phyloP scores from a whole-genome alignment of 345 rosid genomes.

The Populus pruinosa region DNA sequence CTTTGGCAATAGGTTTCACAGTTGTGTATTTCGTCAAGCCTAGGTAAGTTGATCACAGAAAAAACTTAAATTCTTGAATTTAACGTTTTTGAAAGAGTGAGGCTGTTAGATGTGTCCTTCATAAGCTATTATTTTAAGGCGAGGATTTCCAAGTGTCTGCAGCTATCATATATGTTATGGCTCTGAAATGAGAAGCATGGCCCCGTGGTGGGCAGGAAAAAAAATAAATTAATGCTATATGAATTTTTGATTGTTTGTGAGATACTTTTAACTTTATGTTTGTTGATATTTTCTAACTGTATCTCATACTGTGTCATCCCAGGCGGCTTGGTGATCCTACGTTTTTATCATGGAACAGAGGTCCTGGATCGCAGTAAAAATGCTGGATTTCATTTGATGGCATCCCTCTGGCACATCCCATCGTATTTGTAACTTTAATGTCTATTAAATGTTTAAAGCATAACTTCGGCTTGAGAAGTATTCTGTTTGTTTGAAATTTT shows the following conservation, averaged over 20 bases:
- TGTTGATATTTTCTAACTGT: not conserved
- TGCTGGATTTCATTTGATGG: not conserved
- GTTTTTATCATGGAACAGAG: conserved; percentile 93
- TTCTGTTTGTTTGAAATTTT: not conserved
- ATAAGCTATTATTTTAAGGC: not conserved
- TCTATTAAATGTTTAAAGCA: not conserved
- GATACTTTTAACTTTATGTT: not conserved
- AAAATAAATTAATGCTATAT: not conserved
- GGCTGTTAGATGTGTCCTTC: not conserved
- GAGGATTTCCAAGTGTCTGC: not conserved
- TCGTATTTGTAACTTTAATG: not conserved
- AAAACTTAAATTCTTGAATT: not conserved
- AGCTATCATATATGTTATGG: not conserved
- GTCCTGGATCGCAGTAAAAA: conserved; percentile 47
- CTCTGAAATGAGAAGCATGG: not conserved
- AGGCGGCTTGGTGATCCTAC: conserved; percentile 97
- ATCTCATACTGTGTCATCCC: conserved; percentile 11
- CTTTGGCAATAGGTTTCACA: conserved; percentile 80
- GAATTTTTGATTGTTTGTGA: not conserved
- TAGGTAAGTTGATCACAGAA: conserved; percentile 44
- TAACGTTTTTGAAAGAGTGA: not conserved
- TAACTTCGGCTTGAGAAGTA: not conserved
- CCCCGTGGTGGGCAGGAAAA: not conserved
- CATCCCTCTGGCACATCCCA: not conserved
- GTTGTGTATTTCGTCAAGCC: conserved; percentile 83